Conservation (phyloP, 2,329 filamentous ascomycete genomes). For the Hypoxylon sp. region DNA sequence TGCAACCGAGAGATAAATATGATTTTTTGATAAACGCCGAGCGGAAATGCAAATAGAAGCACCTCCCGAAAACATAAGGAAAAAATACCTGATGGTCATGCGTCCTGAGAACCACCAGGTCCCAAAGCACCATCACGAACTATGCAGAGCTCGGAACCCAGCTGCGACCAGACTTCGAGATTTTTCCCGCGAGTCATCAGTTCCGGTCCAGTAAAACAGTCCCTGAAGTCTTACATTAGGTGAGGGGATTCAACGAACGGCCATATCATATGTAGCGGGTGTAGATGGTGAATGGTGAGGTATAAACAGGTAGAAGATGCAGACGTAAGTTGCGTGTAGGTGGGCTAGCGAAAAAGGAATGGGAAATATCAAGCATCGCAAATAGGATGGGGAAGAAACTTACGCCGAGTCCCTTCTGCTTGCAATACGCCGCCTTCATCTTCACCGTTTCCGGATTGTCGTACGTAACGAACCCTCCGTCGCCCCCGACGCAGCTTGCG, state of each 20-base stretch:
- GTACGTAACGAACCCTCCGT: conserved; percentile 81
- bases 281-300: not conserved
- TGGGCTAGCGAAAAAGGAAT: conserved; percentile 1
- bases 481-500: conserved; percentile 75
- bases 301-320: not conserved
- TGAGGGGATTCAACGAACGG: not conserved
- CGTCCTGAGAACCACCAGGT: not conserved
- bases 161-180: conserved; percentile 65
- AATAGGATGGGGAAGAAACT: conserved; percentile 42
- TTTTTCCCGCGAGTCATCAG: conserved; percentile 68
- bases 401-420: conserved; percentile 72
- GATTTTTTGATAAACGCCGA: conserved; percentile 14
- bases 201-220: conserved; percentile 84
- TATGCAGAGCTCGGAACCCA: conserved; percentile 66
- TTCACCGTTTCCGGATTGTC: conserved; percentile 80
- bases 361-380: not conserved
- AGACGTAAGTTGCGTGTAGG: not conserved
- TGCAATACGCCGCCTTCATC: conserved; percentile 77
- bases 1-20: conserved; percentile 4
- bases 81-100: conserved; percentile 9
- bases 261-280: not conserved
- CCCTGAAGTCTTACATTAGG: conserved; percentile 56
- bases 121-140: conserved; percentile 42
- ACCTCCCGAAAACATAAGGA: conserved; percentile 19
- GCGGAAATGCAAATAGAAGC: conserved; percentile 18